Evolutionary conservation across 768 basidiomycete genomes (phyloP).

Genomic region (Kwoniella dejecticola): DNA sequence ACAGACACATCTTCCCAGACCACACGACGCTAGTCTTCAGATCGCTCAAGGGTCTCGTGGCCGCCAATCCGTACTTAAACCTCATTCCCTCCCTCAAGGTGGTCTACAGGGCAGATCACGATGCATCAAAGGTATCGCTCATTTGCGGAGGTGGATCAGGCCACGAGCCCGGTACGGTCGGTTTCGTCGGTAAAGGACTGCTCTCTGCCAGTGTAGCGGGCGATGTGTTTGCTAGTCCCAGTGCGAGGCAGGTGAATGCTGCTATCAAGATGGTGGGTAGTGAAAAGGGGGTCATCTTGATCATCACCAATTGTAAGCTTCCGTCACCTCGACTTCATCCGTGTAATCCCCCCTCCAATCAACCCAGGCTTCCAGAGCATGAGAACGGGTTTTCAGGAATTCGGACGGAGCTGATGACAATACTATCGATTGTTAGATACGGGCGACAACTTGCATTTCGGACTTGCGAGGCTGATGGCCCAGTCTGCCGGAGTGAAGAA

Average conservation of each 20-base stretch:
- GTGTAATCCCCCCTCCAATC: no score
- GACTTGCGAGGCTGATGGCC: conserved; percentile 81
- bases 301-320: conserved; percentile 50
- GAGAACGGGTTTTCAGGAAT: no score
- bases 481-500: conserved; percentile 67
- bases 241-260: conserved; percentile 47
- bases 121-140: conserved; percentile 45
- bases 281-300: conserved; percentile 49
- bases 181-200: conserved; percentile 46
- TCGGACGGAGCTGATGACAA: no score
- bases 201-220: conserved; percentile 48
- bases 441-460: conserved; percentile 88
- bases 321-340: no score
- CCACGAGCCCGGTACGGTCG: conserved; percentile 51
- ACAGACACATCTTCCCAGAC: conserved; percentile 51
- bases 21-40: conserved; percentile 47
- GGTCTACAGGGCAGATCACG: conserved; percentile 49
- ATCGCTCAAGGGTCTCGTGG: conserved; percentile 47
- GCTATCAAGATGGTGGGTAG: conserved; percentile 45
- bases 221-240: conserved; percentile 52
- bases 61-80: conserved; percentile 43
- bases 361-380: no score
- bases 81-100: conserved; percentile 52
- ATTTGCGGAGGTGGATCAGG: conserved; percentile 52
- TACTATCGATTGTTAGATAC: conserved; percentile 26